Evolutionary conservation across 179 eudicot genomes (phyloP), one percentile per base, ranked within the genome.

Genomic region (Camellia oleifera): DNA sequence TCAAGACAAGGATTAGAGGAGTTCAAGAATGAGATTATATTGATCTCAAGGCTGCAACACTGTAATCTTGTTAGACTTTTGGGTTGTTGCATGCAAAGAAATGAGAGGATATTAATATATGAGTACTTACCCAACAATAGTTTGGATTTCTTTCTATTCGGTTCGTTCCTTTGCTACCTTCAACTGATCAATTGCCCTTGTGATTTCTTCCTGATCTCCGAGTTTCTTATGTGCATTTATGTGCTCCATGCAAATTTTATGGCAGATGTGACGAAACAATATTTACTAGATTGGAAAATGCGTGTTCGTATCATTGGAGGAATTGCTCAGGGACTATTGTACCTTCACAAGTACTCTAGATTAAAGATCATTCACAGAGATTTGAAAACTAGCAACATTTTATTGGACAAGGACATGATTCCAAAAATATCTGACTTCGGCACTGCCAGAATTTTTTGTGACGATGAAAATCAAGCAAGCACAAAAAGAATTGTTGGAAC

Each of bases 1-100:
- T 90, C 93, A 14, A 80, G 75, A 13, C 93, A 90, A 82, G 93
- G 93, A 9, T 50, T 81, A 3, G 82, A 82, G 64, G 89, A 90
- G 86, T 90, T 90, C 78, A 83, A 79, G 48, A 90, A 86, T 72
- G 92, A 90, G 82, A 81, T 86, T 0, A 60, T 77, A 13, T 82
- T 90, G 20, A 86, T 89, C 23, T 80, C 91, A 13, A 88, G 72
- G 60, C 85, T 90, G 2, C 92, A 90, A 48, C 92, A 90, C 48
- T 80, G 83, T 3, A 90, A 90, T 69, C 83, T 90, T 72, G 90
- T 88, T 14, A 82, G 83, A 60, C 74, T 90, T 44, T 61, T 86
- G 63, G 92, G 92, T 32, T 90, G 87, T 68, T 90, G 88, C 76
- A 69, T 82, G 8, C 81, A 82, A 26, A 67, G 64, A 42, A 83